A percentile compares a stretch with the other conserved stretches of the same genome.
Conservation (phyloP, 257 asterid species). For the Dorcoceras hygrometricum region DNA sequence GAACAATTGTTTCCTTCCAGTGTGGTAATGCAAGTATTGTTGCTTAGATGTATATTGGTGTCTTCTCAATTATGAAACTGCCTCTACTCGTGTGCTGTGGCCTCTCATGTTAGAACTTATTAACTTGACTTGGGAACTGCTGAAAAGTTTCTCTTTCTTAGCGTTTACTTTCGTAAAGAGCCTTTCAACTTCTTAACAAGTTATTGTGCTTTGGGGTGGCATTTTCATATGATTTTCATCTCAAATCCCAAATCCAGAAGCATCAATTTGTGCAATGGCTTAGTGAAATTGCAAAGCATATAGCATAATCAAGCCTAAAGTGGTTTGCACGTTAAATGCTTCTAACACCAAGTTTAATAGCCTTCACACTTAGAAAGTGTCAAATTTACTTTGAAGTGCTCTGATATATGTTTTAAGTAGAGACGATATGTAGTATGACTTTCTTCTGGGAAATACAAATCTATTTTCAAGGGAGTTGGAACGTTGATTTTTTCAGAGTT, state of each 20-base stretch:
- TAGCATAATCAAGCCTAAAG: not conserved
- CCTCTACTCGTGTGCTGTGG: not conserved
- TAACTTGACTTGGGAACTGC: not conserved
- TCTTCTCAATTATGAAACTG: not conserved
- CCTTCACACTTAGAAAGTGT: not conserved
- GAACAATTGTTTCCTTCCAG: constrained; percentile 4
- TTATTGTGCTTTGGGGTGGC: not conserved
- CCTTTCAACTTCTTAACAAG: not conserved
- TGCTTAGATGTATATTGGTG: not conserved
- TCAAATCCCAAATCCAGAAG: not conserved
- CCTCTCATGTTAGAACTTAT: not conserved
- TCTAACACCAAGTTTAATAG: not conserved
- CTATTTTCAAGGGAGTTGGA: not conserved
- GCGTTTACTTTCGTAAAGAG: not conserved
- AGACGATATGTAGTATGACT: not conserved
- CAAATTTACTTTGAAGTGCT: not conserved
- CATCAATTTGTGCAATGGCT: not conserved
- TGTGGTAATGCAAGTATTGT: constrained; percentile 8
- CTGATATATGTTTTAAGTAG: not conserved
- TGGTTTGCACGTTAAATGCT: not conserved
- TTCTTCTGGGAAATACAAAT: constrained; percentile 10
- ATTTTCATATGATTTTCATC: not conserved
- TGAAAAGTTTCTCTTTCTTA: no score
- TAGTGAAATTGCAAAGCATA: no score
- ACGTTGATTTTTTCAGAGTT: constrained; percentile 3